phyloP scores from a whole-genome alignment of 1,284 basidiomycete species.

The Moesziomyces aphidis region DNA sequence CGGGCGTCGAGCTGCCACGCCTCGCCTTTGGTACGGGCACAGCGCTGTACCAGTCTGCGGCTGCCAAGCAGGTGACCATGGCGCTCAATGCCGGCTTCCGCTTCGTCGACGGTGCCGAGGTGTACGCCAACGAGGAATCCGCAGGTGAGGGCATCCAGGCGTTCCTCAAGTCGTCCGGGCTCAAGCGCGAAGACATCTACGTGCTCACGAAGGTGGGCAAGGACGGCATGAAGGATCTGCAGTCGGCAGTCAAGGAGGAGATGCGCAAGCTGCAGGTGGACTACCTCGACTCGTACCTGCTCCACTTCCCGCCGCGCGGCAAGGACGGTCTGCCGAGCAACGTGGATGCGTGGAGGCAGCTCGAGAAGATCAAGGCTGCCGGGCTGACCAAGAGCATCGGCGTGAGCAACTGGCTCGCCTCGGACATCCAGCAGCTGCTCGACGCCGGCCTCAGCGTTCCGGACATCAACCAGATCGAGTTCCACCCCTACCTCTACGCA shows the following conservation, averaged over 20 bases:
- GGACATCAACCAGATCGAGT: conserved; percentile 61
- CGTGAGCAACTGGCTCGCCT: conserved; percentile 53
- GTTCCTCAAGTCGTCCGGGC: conserved; percentile 26
- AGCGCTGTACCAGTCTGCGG: conserved; percentile 36
- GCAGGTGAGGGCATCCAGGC: conserved; percentile 36
- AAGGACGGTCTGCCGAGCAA: conserved; percentile 48
- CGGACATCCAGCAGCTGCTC: conserved; percentile 53
- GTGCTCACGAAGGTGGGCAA: conserved; percentile 44
- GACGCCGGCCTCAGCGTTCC: conserved; percentile 43
- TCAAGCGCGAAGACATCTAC: conserved; percentile 37
- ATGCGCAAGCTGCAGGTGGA: conserved; percentile 36
- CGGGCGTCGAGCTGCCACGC: conserved; percentile 44
- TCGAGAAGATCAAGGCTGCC: conserved; percentile 50
- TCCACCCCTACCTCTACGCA: conserved; percentile 43
- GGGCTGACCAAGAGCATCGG: conserved; percentile 52
- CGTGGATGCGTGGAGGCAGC: conserved; percentile 53
- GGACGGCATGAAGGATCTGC: conserved; percentile 34
- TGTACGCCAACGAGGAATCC: conserved; percentile 47
- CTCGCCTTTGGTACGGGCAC: conserved; percentile 54
- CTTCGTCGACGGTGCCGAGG: conserved; percentile 48
- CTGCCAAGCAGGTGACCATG: conserved; percentile 28
- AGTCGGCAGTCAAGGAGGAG: conserved; percentile 36
- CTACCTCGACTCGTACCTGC: conserved; percentile 47
- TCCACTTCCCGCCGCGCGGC: conserved; percentile 55
- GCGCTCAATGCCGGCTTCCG: conserved; percentile 48